phyloP scores from a whole-genome alignment of 257 asterid genomes.

The Thymus quinquecostatus region DNA sequence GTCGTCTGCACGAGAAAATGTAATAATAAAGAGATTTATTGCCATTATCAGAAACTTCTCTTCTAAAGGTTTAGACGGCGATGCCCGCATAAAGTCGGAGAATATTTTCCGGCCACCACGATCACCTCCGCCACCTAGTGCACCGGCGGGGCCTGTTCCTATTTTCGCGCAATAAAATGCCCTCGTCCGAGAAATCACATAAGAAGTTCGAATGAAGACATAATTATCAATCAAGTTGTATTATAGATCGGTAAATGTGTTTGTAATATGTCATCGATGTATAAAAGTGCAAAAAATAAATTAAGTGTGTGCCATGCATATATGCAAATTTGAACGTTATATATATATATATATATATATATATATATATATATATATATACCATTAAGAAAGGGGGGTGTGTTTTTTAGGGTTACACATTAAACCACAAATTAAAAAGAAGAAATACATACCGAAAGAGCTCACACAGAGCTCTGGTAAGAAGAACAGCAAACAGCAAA shows the following conservation, averaged over 20 bases:
- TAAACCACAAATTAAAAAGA: no score
- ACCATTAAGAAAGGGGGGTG: no score
- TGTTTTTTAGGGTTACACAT: no score
- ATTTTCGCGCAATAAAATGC: neutral
- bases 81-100: neutral
- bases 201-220: neutral
- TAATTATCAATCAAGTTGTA: neutral
- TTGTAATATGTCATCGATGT: neutral
- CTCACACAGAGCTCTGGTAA: no score
- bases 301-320: neutral
- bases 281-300: neutral
- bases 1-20: neutral
- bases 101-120: neutral
- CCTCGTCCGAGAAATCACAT: neutral
- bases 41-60: neutral
- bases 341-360: no score
- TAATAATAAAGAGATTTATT: neutral
- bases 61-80: neutral
- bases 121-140: slow-evolving; percentile 1
- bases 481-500: no score
- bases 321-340: no score
- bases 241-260: neutral
- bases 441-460: no score
- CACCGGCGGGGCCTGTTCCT: neutral
- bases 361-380: no score